Conservation (phyloP, 2,329 filamentous ascomycete species). For the Dactylonectria estremocensis region DNA sequence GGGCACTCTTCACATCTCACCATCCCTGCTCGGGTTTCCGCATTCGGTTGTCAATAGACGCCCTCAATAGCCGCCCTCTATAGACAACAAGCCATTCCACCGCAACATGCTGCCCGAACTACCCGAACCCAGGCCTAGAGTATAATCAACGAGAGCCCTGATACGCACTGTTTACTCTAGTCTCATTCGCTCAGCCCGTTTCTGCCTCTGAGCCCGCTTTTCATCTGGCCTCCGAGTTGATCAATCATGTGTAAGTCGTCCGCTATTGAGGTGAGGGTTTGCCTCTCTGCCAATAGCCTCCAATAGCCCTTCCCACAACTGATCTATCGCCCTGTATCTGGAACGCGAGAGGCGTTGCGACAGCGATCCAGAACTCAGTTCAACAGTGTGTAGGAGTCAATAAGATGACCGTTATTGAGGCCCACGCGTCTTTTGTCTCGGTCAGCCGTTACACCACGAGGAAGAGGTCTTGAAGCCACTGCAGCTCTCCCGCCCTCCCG, state of each 20-base stretch:
- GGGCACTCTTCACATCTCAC: not conserved
- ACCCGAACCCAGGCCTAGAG: not conserved
- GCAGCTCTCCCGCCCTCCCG: conserved; percentile 4
- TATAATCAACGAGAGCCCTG: too few species aligned
- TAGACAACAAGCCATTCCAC: conserved; percentile 15
- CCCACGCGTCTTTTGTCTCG: conserved; percentile 37
- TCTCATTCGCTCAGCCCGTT: conserved; percentile 26
- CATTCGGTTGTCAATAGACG: conserved; percentile 25
- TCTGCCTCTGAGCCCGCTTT: conserved; percentile 14
- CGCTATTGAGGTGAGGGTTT: conserved; percentile 24
- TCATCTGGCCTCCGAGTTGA: conserved; percentile 17
- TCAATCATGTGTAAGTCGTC: conserved; percentile 26
- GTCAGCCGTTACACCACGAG: conserved; percentile 35
- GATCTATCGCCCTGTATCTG: conserved; percentile 1
- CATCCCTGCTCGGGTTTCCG: conserved; percentile 13
- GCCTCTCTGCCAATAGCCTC: conserved; percentile 27
- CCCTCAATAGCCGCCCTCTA: conserved; percentile 23
- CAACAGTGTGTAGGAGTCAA: conserved; percentile 30
- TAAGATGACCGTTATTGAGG: conserved; percentile 25
- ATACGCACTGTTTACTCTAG: conserved; percentile 9
- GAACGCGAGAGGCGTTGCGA: not conserved
- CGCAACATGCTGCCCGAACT: not conserved
- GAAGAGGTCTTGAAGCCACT: conserved; percentile 4
- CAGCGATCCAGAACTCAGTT: conserved; percentile 10
- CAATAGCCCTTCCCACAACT: not conserved